Percentiles rank a stretch among this genome's conserved stretches.
Evolutionary conservation across 768 basidiomycete species (phyloP).

Genomic region (Infundibulicybe gibba): DNA sequence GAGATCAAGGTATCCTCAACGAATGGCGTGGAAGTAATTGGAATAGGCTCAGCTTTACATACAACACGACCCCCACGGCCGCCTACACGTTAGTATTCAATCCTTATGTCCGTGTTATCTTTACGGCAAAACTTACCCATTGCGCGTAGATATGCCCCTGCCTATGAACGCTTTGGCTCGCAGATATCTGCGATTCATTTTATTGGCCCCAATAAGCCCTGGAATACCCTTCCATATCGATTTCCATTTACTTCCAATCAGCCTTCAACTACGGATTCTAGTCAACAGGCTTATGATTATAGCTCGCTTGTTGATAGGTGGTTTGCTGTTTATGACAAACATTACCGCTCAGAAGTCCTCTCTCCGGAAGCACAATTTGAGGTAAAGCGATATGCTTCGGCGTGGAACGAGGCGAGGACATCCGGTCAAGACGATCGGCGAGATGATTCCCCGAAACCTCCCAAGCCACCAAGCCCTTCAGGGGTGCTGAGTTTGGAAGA

Average conservation of each 20-base stretch:
- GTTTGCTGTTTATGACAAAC: conserved; percentile 86
- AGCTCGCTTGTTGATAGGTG: conserved; percentile 83
- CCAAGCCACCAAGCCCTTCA: conserved; percentile 16
- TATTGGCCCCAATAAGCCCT: conserved; percentile 95
- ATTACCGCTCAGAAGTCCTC: conserved; percentile 64
- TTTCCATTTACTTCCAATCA: conserved; percentile 45
- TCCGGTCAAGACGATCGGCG: conserved; percentile 8
- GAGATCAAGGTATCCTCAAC: conserved; percentile 97
- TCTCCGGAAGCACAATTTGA: conserved; percentile 49
- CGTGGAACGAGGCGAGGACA: conserved; percentile 59
- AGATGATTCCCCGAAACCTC: conserved; percentile 11
- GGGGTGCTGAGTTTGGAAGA: conserved; percentile 57
- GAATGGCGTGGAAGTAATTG: conserved; percentile 88
- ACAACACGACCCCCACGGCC: conserved; percentile 97
- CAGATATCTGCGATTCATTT: conserved; percentile 88
- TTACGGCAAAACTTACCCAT: conserved; percentile 18
- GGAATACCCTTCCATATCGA: conserved; percentile 73
- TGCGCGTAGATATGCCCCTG: conserved; percentile 81
- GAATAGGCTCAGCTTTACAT: conserved; percentile 95
- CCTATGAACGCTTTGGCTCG: conserved; percentile 90
- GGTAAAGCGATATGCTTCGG: conserved; percentile 64
- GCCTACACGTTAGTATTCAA: conserved; percentile 80
- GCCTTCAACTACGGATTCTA: conserved; percentile 16
- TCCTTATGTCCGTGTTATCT: conserved; percentile 14
- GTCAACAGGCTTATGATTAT: conserved; percentile 67